Evolutionary conservation across 2,329 filamentous ascomycete genomes (phyloP).

Genomic region (Xylariaceae sp.): DNA sequence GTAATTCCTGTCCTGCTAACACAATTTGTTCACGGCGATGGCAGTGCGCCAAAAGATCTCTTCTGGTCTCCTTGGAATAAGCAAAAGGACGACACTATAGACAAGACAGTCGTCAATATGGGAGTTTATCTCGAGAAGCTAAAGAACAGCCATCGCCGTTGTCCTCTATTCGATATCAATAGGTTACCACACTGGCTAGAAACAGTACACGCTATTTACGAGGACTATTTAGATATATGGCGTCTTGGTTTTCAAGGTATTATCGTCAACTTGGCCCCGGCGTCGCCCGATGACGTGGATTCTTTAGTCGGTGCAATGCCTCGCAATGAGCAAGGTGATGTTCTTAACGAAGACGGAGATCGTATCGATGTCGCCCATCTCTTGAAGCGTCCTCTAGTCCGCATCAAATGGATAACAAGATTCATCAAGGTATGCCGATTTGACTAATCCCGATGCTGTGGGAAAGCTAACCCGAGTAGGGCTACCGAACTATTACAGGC

Average conservation of each 20-base stretch:
- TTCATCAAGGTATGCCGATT: constrained; percentile 66
- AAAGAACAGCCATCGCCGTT: constrained; percentile 76
- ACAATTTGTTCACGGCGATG: constrained; percentile 75
- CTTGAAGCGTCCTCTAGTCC: constrained; percentile 83
- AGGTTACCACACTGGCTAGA: constrained; percentile 81
- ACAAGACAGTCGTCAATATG: constrained; percentile 91
- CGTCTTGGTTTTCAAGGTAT: constrained; percentile 92
- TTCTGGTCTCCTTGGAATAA: constrained; percentile 61
- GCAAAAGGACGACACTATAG: constrained; percentile 63
- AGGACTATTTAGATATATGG: constrained; percentile 86
- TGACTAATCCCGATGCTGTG: constrained; percentile 1
- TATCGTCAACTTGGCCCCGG: constrained; percentile 86
- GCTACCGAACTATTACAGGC: constrained; percentile 59
- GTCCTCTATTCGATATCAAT: constrained; percentile 73
- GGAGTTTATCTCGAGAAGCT: constrained; percentile 86
- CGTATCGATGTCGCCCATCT: constrained; percentile 93
- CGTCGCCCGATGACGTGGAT: constrained; percentile 60
- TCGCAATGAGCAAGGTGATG: constrained; percentile 65
- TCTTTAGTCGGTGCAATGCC: constrained; percentile 62
- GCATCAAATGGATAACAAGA: constrained; percentile 85
- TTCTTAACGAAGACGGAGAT: constrained; percentile 76
- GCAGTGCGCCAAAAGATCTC: constrained; percentile 65
- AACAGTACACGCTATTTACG: constrained; percentile 75
- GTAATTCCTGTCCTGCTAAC: constrained; percentile 91
- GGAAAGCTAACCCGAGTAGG: constrained; percentile 47